A percentile compares a stretch with the other conserved stretches of the same genome.
Evolutionary conservation across 768 basidiomycete genomes (phyloP).

Genomic region (Porphyrellus cyaneotinctus): DNA sequence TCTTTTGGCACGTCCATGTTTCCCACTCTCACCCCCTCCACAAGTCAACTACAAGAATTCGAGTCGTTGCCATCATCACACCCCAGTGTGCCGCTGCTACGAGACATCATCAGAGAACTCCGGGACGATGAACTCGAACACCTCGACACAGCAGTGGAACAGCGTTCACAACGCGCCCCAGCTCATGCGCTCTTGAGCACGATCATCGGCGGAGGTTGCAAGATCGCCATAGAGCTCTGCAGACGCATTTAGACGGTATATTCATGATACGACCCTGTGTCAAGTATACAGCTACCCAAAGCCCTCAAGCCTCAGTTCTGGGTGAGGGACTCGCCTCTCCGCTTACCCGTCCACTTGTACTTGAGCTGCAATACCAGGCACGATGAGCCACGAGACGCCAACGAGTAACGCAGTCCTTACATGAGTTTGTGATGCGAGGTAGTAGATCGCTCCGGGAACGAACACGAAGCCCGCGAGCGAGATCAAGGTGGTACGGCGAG

Average conservation of each 20-base stretch:
- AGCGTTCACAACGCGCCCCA: slow-evolving; percentile 85
- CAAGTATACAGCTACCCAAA: not conserved
- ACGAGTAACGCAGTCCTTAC: slow-evolving; percentile 34
- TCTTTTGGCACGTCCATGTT: slow-evolving; percentile 12
- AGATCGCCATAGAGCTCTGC: slow-evolving; percentile 85
- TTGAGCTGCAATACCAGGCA: slow-evolving; percentile 35
- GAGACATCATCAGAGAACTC: slow-evolving; percentile 73
- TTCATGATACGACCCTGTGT: slow-evolving; percentile 1
- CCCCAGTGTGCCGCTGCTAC: slow-evolving; percentile 73
- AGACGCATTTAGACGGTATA: slow-evolving; percentile 57
- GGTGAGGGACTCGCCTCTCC: slow-evolving; percentile 41
- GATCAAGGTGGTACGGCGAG: slow-evolving; percentile 59
- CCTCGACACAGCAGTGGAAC: slow-evolving; percentile 83
- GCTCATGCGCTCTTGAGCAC: slow-evolving; percentile 89
- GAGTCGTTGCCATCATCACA: slow-evolving; percentile 60
- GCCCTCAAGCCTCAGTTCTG: slow-evolving; percentile 23
- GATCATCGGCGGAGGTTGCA: slow-evolving; percentile 80
- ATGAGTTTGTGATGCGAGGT: slow-evolving; percentile 39
- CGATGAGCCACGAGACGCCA: slow-evolving; percentile 6
- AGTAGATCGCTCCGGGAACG: slow-evolving; percentile 53
- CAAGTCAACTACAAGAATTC: slow-evolving; percentile 79
- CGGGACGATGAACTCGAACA: slow-evolving; percentile 95
- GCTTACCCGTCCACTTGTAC: slow-evolving; percentile 53
- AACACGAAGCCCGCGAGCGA: slow-evolving; percentile 59
- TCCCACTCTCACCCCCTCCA: slow-evolving; percentile 5